A percentile compares a stretch with the other conserved stretches of the same genome.
phyloP scores from a whole-genome alignment of 768 basidiomycete species.

The Agaricus sinodeliciosus region DNA sequence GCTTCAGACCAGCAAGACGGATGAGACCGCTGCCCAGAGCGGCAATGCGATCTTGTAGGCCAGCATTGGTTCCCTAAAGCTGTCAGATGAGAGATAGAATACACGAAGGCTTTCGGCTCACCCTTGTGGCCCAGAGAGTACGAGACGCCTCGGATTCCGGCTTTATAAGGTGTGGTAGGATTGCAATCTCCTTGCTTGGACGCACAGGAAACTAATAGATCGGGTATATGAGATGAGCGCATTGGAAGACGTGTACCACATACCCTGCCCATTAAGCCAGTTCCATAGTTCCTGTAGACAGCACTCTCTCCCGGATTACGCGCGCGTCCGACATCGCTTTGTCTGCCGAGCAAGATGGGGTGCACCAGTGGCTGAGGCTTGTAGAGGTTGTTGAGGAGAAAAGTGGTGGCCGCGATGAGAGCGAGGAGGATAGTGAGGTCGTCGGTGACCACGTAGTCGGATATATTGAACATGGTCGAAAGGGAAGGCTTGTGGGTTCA shows the following conservation, averaged over 20 bases:
- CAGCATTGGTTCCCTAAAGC: slow-evolving; percentile 63
- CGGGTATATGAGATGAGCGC: not conserved
- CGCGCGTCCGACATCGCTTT: slow-evolving; percentile 84
- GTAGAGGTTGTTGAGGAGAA: slow-evolving; percentile 71
- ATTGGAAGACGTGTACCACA: slow-evolving; percentile 3
- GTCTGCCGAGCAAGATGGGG: slow-evolving; percentile 87
- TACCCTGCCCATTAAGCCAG: slow-evolving; percentile 76
- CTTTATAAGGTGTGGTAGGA: slow-evolving; percentile 60
- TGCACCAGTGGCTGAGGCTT: slow-evolving; percentile 84
- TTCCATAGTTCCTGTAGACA: slow-evolving; percentile 86
- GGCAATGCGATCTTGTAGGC: slow-evolving; percentile 62
- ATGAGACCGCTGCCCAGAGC: slow-evolving; percentile 72
- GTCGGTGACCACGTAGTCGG: slow-evolving; percentile 65
- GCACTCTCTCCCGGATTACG: slow-evolving; percentile 80
- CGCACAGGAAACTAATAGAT: slow-evolving; percentile 57
- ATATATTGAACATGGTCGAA: slow-evolving; percentile 28
- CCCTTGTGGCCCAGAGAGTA: slow-evolving; percentile 77
- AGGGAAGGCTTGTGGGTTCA: not conserved
- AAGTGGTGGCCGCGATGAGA: slow-evolving; percentile 69
- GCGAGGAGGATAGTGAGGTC: slow-evolving; percentile 74
- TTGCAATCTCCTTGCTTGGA: slow-evolving; percentile 65
- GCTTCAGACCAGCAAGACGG: slow-evolving; percentile 45
- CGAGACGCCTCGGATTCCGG: slow-evolving; percentile 60
- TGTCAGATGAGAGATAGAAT: not conserved
- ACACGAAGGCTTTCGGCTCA: slow-evolving; percentile 27